Base-by-base conservation (phyloP, 129 eudicot genomes). In the Tagetes patula region DNA sequence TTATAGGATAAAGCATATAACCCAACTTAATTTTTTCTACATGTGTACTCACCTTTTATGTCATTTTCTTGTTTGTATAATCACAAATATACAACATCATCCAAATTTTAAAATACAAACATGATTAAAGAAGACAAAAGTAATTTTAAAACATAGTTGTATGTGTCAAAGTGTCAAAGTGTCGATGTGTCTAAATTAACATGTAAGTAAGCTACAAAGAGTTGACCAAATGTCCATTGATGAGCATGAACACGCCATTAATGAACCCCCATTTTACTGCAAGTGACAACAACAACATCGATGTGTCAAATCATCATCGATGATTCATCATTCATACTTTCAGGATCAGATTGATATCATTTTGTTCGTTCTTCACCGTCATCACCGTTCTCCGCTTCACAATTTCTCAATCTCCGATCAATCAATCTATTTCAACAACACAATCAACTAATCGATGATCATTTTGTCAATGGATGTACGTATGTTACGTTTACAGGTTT, bases 221-320 rank as follows among this genome's bases (percentile, higher is more conserved):
- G 77, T 72, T 72, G 77, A 72, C 77, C 77, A 32, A 34, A 34
- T 72, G 59, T 14, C 37, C 34, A 34, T 31, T 10, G 59, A 59
- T 3, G 68, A 72, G 42, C 76, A 72, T 72, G 77, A 73, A 12
- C 49, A 73, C 77, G 36, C 58, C 77, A 72, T 42, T 43, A 58
- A 72, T 36, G 65, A 58, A 76, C 43, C 53, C 43, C 72, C 34
- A 32, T 64, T 65, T 75, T 53, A 75, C 50, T 50, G 40, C 50
- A 74, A 62, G 66, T 40, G 43, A 65, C 65, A 50, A 65, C 39
- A 62, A 53, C 32, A 36, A 65, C 65, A 50, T 49, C 39, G 65
- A 75, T 39, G 65, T 32, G 46, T 70, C 65, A 64, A 64, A 74
- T 63, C 62, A 74, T 63, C 62, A 64, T 65, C 72, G 1, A 20